Conservation (phyloP, 345 rosid genomes). For the Melaleuca quinquenervia region DNA sequence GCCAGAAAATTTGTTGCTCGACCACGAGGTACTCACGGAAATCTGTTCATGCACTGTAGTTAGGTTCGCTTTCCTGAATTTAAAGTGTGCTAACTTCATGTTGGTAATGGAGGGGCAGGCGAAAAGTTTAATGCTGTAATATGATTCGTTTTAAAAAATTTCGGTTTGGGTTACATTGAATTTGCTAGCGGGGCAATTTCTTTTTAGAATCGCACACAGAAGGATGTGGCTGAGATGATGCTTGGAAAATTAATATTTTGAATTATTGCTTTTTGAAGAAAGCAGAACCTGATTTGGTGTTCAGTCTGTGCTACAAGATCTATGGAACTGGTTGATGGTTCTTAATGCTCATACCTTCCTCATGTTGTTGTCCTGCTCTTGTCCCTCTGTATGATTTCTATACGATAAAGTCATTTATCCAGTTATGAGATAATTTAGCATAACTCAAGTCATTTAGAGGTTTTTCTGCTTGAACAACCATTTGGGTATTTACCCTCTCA, state of each 20-base stretch:
- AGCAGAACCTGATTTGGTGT: background rate
- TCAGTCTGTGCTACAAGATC: background rate
- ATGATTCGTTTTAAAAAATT: background rate
- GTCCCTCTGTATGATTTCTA: background rate
- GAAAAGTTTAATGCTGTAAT: background rate
- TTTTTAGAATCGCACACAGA: background rate
- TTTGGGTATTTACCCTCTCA: background rate
- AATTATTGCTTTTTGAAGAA: background rate
- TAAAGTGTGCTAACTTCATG: background rate
- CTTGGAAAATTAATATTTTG: background rate
- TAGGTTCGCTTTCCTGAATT: background rate
- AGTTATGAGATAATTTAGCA: background rate
- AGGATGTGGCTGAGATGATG: background rate
- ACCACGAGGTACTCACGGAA: slow-evolving; percentile 61
- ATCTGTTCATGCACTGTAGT: background rate
- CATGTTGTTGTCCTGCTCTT: background rate
- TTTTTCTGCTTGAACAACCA: background rate
- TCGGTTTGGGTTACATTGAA: background rate
- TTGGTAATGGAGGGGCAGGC: background rate
- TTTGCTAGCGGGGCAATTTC: background rate
- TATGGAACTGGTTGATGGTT: background rate
- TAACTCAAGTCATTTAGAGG: background rate
- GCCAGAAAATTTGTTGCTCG: slow-evolving; percentile 94
- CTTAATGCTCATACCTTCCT: background rate
- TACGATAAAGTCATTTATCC: background rate